Evolutionary conservation across 129 eudicot genomes (phyloP).

Genomic region (Flaveria robusta): DNA sequence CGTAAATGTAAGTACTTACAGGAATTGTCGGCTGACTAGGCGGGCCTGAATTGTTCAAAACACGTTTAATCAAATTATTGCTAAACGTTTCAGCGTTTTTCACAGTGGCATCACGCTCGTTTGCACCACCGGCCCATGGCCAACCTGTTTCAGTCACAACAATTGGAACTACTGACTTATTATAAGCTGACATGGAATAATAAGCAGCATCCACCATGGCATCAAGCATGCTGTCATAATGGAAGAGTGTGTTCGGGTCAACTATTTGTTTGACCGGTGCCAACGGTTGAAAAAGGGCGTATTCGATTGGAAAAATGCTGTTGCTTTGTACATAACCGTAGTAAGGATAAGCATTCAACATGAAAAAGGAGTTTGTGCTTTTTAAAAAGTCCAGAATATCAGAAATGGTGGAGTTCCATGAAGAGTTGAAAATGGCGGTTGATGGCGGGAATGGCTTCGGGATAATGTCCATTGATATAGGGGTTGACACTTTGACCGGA

Average conservation of each 20-base stretch:
- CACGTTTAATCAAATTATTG: constrained; percentile 67
- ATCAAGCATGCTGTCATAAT: constrained; percentile 85
- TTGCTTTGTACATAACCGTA: constrained; percentile 58
- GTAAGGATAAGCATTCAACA: constrained; percentile 87
- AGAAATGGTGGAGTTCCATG: constrained; percentile 59
- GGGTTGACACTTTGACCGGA: constrained; percentile 68
- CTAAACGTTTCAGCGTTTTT: constrained; percentile 63
- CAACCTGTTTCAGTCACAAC: constrained; percentile 85
- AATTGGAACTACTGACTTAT: constrained; percentile 57
- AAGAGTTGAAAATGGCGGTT: constrained; percentile 63
- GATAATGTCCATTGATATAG: constrained; percentile 68
- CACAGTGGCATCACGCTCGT: constrained; percentile 73
- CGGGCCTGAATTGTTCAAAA: constrained; percentile 64
- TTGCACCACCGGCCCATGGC: constrained; percentile 82
- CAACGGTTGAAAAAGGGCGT: constrained; percentile 67
- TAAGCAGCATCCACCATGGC: constrained; percentile 89
- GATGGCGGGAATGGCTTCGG: constrained; percentile 85
- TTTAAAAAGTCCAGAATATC: constrained; percentile 56
- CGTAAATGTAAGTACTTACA: constrained; percentile 70
- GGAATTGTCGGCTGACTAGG: constrained; percentile 74
- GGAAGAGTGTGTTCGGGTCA: constrained; percentile 80
- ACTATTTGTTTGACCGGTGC: constrained; percentile 73
- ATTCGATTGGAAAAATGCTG: constrained; percentile 78
- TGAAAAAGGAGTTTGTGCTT: constrained; percentile 62
- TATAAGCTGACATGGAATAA: constrained; percentile 57